Percentiles rank a stretch among this genome's conserved stretches.
These are phyloP conservation scores for Teratosphaeria destructans DNA, from an alignment of 2,329 filamentous ascomycete species.

Conservation along the genomic window DNA sequence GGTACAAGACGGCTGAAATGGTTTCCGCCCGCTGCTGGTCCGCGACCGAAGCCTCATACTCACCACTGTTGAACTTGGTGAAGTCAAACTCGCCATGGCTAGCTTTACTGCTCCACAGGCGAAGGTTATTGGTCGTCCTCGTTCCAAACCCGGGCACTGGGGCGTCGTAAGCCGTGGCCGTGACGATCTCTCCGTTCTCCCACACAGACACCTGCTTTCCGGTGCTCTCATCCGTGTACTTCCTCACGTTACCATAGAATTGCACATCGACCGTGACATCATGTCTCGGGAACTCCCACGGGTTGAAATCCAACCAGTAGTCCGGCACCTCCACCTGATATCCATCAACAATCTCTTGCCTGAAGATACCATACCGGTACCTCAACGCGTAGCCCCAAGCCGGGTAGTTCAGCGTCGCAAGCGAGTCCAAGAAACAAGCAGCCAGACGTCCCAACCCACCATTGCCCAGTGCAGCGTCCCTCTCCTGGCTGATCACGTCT, in stretches of 20 bases:
- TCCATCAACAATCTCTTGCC: constrained; percentile 95
- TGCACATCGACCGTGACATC: constrained; percentile 95
- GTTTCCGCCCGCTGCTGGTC: constrained; percentile 98
- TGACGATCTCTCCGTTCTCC: constrained; percentile 89
- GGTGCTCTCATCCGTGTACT: constrained; percentile 51
- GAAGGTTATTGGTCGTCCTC: constrained; percentile 86
- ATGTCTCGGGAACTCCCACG: constrained; percentile 95
- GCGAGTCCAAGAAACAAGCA: constrained; percentile 91
- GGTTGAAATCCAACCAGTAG: constrained; percentile 99
- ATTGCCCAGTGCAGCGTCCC: constrained; percentile 92
- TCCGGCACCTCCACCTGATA: constrained; percentile 98
- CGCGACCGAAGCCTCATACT: constrained; percentile 96
- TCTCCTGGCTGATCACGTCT: constrained; percentile 87
- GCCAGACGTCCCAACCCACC: constrained; percentile 89
- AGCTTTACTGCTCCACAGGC: constrained; percentile 95
- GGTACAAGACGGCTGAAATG: constrained; percentile 93
- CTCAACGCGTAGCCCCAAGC: constrained; percentile 96
- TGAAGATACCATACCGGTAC: constrained; percentile 94
- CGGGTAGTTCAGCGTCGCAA: constrained; percentile 88
- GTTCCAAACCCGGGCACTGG: constrained; percentile 78
- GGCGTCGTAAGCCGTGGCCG: constrained; percentile 88
- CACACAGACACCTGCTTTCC: constrained; percentile 68
- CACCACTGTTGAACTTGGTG: constrained; percentile 96
- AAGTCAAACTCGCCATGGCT: constrained; percentile 97
- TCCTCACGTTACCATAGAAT: constrained; percentile 82